Evolutionary conservation across 441 rosid genomes (phyloP).

Genomic region (Erodium texanum): DNA sequence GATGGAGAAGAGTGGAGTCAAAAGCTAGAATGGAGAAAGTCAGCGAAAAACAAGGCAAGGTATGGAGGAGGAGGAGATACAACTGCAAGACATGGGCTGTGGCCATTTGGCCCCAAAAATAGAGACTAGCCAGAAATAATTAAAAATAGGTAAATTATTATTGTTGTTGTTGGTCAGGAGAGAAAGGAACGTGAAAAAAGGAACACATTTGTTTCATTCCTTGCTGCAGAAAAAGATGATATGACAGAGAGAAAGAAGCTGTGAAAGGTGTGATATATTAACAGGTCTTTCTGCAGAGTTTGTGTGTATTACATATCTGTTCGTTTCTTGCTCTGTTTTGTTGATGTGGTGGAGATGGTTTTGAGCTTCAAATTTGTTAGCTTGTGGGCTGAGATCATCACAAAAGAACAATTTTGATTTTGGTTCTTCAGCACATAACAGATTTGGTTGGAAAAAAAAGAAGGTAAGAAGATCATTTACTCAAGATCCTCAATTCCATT

Average conservation of each 20-base stretch:
- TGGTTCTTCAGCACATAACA: no score
- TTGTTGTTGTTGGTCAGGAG: neutral
- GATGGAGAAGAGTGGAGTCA: neutral
- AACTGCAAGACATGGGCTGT: no score
- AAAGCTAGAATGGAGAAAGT: neutral
- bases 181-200: neutral
- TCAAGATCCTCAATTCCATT: no score
- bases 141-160: neutral
- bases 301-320: neutral
- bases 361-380: no score
- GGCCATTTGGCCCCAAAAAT: conserved; percentile 5
- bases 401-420: no score
- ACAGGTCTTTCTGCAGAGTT: neutral
- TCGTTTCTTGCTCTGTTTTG: neutral
- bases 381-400: no score
- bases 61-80: no score
- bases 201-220: conserved; percentile 4
- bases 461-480: no score
- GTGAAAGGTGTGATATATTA: conserved; percentile 2
- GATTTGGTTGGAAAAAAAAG: no score
- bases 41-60: neutral
- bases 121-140: neutral
- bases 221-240: conserved; percentile 1
- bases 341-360: no score
- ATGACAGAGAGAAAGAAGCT: conserved; percentile 3